Evolutionary conservation across 164 flowering plant genomes (phyloP), one percentile per base, ranked within the genome.

Genomic region (Macadamia tetraphylla): DNA sequence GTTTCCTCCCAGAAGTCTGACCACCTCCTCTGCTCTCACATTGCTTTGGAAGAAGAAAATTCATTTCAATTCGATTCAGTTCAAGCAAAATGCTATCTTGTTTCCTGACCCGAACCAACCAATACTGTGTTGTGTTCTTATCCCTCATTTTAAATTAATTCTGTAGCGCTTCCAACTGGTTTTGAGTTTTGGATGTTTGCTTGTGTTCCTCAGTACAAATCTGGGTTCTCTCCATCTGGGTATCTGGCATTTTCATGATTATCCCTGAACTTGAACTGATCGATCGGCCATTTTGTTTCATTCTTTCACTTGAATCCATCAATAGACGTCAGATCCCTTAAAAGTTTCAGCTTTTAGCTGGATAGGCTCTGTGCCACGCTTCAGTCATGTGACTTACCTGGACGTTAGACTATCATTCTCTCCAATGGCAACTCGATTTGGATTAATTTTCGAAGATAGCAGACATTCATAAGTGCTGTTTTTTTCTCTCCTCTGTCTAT

Each of bases 201-300:
- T 23, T 23, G 23, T 23, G 23, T 23, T 23, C 23, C 23, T 23
- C 23, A 23, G 23, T 23, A 68, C 13, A 69, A 58, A 60, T 65
- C 69, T 76, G 43, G 23, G 48, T 76, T 32, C 42, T 29, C 30
- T 72, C 69, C 60, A 69, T 73, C 58, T 67, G 74, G 72, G 78
- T 60, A 58, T 63, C 58, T 17, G 43, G 42, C 23, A 23, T 23
- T 66, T 59, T 55, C 65, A 12, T 65, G 29, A 62, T 60, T 53
- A 60, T 62, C 60, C 58, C 61, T 58, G 40, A 35, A 63, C 35
- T 53, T 58, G 29, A 29, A 31, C 43, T 15, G 70, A 55, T n/a
- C 52, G 62, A 63, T 29, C 9, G 5, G 3, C 40, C 40, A 23
- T 23, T 35, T 35, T 35, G 48, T 4, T 40, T 58, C 51, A 40